Percentiles rank a stretch among this genome's conserved stretches.
These are phyloP conservation scores for Funneliformis caledonium DNA, from an alignment of 371 early-diverging fungal genomes.

Conservation along the genomic window DNA sequence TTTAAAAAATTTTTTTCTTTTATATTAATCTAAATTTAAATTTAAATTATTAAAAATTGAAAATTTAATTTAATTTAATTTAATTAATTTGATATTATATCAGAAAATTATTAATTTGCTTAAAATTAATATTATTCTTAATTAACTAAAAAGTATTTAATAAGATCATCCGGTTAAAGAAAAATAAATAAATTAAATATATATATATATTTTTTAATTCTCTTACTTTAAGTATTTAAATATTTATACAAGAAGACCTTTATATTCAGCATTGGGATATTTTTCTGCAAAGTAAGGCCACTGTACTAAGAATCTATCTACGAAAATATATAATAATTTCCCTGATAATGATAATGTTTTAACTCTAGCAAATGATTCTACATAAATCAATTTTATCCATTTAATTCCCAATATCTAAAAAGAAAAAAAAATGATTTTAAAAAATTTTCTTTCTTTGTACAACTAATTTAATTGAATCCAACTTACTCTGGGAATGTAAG, in stretches of 20 bases:
- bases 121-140: too few relatives aligned
- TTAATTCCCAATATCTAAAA: conserved; percentile 62
- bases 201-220: too few relatives aligned
- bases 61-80: too few relatives aligned
- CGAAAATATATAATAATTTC: conserved; percentile 76
- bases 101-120: too few relatives aligned
- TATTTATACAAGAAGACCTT: conserved; percentile 74
- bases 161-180: too few relatives aligned
- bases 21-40: too few relatives aligned
- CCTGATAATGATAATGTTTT: conserved; percentile 83
- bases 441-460: conserved; percentile 21
- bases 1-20: too few relatives aligned
- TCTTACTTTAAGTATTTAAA: background rate
- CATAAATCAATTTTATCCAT: conserved; percentile 70
- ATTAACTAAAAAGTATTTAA: too few relatives aligned
- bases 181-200: too few relatives aligned
- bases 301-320: conserved; percentile 89
- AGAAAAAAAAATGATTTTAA: conserved; percentile 31
- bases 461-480: conserved; percentile 1
- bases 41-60: too few relatives aligned
- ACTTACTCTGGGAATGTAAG: conserved; percentile 65
- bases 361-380: conserved; percentile 94
- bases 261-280: conserved; percentile 71
- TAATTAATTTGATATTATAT: too few relatives aligned
- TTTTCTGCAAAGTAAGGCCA: conserved; percentile 72